Conservation (phyloP, 768 basidiomycete species). For the Mycena metata region DNA sequence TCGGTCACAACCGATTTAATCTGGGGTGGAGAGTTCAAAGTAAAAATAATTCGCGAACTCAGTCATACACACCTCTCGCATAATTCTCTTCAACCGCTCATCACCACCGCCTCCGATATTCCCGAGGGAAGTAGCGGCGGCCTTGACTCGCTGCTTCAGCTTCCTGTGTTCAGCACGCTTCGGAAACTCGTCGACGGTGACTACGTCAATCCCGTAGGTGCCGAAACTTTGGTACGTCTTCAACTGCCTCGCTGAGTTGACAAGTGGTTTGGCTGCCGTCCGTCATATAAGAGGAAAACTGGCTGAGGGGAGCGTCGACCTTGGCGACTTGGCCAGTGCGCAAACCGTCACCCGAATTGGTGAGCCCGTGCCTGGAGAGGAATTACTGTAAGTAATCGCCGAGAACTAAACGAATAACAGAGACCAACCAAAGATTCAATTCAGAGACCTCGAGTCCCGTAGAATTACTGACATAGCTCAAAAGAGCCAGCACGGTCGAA, state of each 20-base stretch:
- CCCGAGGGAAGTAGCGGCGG: constrained; percentile 25
- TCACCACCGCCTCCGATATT: constrained; percentile 22
- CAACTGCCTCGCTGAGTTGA: not conserved
- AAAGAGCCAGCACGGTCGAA: constrained; percentile 37
- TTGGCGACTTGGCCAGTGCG: not conserved
- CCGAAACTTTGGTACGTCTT: constrained; percentile 1
- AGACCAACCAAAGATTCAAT: constrained; percentile 25
- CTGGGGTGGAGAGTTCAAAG: constrained; percentile 23
- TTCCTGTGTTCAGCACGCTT: constrained; percentile 42
- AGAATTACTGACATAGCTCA: constrained; percentile 37
- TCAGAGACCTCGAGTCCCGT: not conserved
- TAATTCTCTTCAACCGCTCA: constrained; percentile 43
- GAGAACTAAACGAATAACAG: no score
- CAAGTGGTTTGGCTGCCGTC: not conserved
- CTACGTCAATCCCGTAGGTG: constrained; percentile 35
- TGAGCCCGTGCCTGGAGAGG: constrained; percentile 35
- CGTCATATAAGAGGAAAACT: not conserved
- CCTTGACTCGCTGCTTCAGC: constrained; percentile 39
- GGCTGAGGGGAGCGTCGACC: not conserved
- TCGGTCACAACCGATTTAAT: constrained; percentile 39
- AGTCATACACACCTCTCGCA: constrained; percentile 41
- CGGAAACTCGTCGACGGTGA: constrained; percentile 45
- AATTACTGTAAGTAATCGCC: no score
- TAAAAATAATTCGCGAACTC: not conserved
- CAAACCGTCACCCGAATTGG: constrained; percentile 34